Evolutionary conservation across 768 basidiomycete genomes (phyloP).

Genomic region (Xanthoconium stramineum): DNA sequence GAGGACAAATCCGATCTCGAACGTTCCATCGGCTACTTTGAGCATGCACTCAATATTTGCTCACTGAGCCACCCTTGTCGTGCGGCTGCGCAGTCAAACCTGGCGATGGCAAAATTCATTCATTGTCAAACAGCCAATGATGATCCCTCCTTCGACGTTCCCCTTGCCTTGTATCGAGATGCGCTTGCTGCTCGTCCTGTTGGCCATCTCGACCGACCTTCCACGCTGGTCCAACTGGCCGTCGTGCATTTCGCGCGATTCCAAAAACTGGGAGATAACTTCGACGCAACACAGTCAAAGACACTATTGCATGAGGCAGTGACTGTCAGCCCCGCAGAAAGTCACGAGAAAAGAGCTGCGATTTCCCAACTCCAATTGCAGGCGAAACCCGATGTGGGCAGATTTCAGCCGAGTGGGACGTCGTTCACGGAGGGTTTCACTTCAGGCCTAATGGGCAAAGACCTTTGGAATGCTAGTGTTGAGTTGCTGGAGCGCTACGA

Average conservation of each 20-base stretch:
- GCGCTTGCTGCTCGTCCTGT: background rate
- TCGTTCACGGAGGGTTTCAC: background rate
- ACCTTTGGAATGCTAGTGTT: background rate
- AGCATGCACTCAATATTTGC: background rate
- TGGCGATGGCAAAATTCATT: background rate
- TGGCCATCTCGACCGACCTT: background rate
- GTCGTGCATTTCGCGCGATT: background rate
- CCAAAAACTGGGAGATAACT: background rate
- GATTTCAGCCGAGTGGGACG: background rate
- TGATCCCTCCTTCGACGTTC: background rate
- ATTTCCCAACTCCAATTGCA: background rate
- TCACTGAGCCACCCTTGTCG: background rate
- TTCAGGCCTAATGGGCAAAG: background rate
- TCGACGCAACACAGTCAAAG: background rate
- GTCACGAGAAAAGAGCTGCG: too few species aligned
- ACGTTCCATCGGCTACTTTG: background rate
- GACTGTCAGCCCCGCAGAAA: background rate
- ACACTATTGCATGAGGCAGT: background rate
- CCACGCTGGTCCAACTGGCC: background rate
- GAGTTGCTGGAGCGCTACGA: background rate
- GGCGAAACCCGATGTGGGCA: background rate
- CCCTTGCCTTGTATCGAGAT: background rate
- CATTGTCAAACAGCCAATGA: background rate
- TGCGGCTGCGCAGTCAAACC: background rate
- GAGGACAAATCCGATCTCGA: background rate